These are phyloP conservation scores for Flaveria floridana DNA, from an alignment of 140 eudicot species.

Conservation along the genomic window DNA sequence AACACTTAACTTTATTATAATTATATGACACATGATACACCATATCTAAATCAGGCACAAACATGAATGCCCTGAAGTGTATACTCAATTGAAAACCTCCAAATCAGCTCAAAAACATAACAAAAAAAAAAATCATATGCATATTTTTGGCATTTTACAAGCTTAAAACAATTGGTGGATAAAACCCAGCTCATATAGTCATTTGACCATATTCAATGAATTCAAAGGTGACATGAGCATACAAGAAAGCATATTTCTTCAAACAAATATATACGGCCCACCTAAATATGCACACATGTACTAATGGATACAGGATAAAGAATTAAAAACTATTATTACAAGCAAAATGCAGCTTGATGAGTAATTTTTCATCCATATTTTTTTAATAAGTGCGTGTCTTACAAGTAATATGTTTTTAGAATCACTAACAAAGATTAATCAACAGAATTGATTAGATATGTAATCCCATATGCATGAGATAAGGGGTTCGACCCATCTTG, in stretches of 20 bases:
- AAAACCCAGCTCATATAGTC: neutral
- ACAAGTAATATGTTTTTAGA: no score
- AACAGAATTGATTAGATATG: no score
- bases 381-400: no score
- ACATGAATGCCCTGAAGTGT: neutral
- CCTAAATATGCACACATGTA: conserved; percentile 1
- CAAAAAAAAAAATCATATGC: neutral
- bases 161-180: neutral
- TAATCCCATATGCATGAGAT: no score
- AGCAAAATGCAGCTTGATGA: no score
- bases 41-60: neutral
- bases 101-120: neutral
- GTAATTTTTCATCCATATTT: no score
- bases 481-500: no score
- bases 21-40: neutral
- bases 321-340: neutral
- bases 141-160: conserved; percentile 16
- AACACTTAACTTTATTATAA: neutral
- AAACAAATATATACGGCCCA: conserved; percentile 9
- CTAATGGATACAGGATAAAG: neutral
- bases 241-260: neutral
- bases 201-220: neutral
- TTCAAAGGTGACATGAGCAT: neutral
- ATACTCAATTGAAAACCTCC: neutral
- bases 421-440: no score